These are phyloP conservation scores for Lentinula guzmanii DNA, from an alignment of 768 basidiomycete genomes.

Conservation along the genomic window DNA sequence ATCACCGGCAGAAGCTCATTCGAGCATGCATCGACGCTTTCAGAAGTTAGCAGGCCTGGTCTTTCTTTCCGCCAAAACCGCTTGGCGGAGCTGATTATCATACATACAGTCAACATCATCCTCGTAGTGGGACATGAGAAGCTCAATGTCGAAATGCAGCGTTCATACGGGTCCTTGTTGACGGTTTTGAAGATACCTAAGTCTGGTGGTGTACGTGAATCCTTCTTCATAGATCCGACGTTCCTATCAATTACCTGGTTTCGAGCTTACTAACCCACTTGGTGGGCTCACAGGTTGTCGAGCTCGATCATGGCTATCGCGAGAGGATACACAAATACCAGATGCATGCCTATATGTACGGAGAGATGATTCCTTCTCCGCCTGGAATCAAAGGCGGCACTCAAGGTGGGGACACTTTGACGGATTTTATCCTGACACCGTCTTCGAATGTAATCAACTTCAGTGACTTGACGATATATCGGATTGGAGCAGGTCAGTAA, in stretches of 20 bases:
- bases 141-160: conserved; percentile 91
- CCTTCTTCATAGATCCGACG: not conserved
- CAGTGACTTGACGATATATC: conserved; percentile 74
- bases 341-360: conserved; percentile 91
- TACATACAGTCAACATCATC: conserved; percentile 75
- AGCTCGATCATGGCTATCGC: conserved; percentile 75
- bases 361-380: conserved; percentile 63
- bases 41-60: conserved; percentile 56
- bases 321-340: conserved; percentile 76
- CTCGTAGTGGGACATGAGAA: conserved; percentile 97
- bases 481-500: conserved; percentile 80
- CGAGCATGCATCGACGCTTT: conserved; percentile 86
- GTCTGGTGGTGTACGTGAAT: conserved; percentile 77
- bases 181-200: conserved; percentile 92
- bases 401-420: conserved; percentile 64
- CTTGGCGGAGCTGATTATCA: conserved; percentile 5
- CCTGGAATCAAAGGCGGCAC: conserved; percentile 49
- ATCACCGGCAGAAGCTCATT: conserved; percentile 72
- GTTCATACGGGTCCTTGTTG: conserved; percentile 62
- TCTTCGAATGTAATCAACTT: conserved; percentile 83
- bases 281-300: conserved; percentile 63
- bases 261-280: not conserved
- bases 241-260: not conserved
- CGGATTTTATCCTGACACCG: conserved; percentile 75
- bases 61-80: conserved; percentile 4